These are phyloP conservation scores for Plasmodium relictum DNA, from an alignment of 169 alveolate genomes.

Conservation along the genomic window DNA sequence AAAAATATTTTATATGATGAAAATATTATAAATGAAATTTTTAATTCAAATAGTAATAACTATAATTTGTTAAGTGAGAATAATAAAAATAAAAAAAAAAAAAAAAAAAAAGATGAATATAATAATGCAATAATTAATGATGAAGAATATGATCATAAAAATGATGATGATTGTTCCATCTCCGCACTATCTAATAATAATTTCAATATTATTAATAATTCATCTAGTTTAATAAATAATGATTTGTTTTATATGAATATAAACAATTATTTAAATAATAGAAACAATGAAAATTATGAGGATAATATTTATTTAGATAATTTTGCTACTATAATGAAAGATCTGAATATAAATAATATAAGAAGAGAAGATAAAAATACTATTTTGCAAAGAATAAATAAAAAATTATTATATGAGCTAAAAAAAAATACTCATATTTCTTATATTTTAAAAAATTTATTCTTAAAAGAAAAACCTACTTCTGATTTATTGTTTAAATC, in stretches of 20 bases:
- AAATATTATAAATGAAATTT: constrained; percentile 38
- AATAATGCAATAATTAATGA: not conserved
- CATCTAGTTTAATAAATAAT: not conserved
- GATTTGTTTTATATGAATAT: constrained; percentile 30
- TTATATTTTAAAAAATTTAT: constrained; percentile 34
- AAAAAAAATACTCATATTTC: constrained; percentile 35
- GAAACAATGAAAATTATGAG: not conserved
- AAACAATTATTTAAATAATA: not conserved
- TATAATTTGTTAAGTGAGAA: constrained; percentile 13
- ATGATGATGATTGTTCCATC: not conserved
- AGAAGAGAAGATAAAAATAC: not conserved
- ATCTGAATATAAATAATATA: not conserved
- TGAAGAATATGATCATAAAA: not conserved
- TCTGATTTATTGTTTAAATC: constrained; percentile 35
- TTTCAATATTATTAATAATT: not conserved
- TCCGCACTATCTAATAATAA: not conserved
- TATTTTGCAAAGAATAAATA: constrained; percentile 27
- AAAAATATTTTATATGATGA: constrained; percentile 48
- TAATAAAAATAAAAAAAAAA: constrained; percentile 3
- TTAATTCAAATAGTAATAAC: constrained; percentile 1
- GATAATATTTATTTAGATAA: constrained; percentile 9
- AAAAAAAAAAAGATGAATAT: not conserved
- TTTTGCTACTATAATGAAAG: constrained; percentile 14
- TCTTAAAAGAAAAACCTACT: constrained; percentile 6
- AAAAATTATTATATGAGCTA: constrained; percentile 24